A percentile compares a stretch with the other conserved stretches of the same genome.
Conservation (phyloP, 2,329 filamentous ascomycete species). For the Mycogone perniciosa region DNA sequence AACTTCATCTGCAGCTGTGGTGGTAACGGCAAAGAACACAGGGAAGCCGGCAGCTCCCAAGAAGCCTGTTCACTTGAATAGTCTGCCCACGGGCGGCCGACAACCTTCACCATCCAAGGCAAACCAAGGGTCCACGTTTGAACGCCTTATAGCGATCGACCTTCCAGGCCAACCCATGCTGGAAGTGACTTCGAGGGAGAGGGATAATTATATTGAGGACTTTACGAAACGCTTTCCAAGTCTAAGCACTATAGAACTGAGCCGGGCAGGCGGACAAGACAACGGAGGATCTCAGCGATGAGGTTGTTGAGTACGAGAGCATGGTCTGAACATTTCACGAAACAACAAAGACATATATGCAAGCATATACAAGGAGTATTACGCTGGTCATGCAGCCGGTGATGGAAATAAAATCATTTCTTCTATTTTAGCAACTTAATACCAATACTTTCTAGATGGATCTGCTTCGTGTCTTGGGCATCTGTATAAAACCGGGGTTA, state of each 20-base stretch:
- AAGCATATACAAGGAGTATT: conserved; percentile 12
- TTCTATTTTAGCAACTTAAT: not conserved
- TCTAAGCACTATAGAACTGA: conserved; percentile 78
- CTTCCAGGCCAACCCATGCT: conserved; percentile 43
- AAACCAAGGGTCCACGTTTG: conserved; percentile 20
- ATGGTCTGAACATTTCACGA: conserved; percentile 6
- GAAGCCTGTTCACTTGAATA: conserved; percentile 57
- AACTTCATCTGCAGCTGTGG: conserved; percentile 19
- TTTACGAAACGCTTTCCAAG: conserved; percentile 87
- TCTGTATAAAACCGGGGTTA: conserved; percentile 14
- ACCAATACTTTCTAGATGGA: too few relatives aligned
- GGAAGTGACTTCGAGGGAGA: conserved; percentile 51
- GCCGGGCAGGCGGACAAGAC: conserved; percentile 48
- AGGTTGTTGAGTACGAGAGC: conserved; percentile 10
- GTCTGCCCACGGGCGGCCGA: conserved; percentile 38
- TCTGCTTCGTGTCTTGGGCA: not conserved
- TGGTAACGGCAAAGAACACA: conserved; percentile 21
- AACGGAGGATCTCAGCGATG: conserved; percentile 23
- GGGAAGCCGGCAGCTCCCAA: conserved; percentile 50
- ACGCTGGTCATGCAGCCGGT: conserved; percentile 2
- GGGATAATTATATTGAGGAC: conserved; percentile 59
- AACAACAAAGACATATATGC: conserved; percentile 7
- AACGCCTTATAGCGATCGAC: conserved; percentile 39
- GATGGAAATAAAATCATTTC: conserved; percentile 8
- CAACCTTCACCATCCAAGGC: conserved; percentile 42